phyloP scores from a whole-genome alignment of 257 asterid species.

The Solanum corneliomulleri region DNA sequence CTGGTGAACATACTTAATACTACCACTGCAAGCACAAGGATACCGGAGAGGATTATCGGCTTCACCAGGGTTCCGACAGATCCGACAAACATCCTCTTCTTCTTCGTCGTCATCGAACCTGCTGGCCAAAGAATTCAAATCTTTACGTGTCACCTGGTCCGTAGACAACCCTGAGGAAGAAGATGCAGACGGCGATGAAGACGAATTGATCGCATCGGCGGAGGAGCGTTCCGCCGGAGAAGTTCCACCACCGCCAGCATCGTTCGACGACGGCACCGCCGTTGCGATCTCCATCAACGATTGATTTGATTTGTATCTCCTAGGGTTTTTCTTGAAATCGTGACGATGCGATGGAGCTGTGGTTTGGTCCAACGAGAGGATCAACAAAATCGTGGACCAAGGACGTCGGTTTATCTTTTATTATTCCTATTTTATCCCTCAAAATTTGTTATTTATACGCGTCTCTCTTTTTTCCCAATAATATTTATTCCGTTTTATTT shows the following conservation, averaged over 20 bases:
- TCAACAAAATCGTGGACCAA: not conserved
- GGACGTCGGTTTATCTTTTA: not conserved
- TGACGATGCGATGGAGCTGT: not conserved
- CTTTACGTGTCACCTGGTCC: conserved; percentile 5
- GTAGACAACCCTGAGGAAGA: conserved; percentile 32
- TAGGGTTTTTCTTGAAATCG: conserved; percentile 27
- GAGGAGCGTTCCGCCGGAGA: conserved; percentile 9
- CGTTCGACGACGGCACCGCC: conserved; percentile 27
- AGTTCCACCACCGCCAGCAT: conserved; percentile 19
- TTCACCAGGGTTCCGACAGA: conserved; percentile 96
- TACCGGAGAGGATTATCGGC: conserved; percentile 75
- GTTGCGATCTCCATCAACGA: conserved; percentile 79
- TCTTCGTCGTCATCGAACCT: conserved; percentile 77
- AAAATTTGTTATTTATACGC: not conserved
- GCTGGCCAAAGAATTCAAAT: not conserved
- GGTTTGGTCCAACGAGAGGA: not conserved
- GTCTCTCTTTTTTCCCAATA: not conserved
- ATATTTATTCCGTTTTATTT: not conserved
- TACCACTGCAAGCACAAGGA: conserved; percentile 98
- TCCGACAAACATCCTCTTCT: conserved; percentile 95
- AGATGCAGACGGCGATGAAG: conserved; percentile 13
- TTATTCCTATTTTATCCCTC: not conserved
- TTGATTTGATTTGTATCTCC: conserved; percentile 23
- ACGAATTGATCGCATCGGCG: not conserved
- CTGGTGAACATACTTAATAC: conserved; percentile 92